These are phyloP conservation scores for Globisporangium canariense DNA, from an alignment of 352 stramenopile genomes.

Conservation along the genomic window DNA sequence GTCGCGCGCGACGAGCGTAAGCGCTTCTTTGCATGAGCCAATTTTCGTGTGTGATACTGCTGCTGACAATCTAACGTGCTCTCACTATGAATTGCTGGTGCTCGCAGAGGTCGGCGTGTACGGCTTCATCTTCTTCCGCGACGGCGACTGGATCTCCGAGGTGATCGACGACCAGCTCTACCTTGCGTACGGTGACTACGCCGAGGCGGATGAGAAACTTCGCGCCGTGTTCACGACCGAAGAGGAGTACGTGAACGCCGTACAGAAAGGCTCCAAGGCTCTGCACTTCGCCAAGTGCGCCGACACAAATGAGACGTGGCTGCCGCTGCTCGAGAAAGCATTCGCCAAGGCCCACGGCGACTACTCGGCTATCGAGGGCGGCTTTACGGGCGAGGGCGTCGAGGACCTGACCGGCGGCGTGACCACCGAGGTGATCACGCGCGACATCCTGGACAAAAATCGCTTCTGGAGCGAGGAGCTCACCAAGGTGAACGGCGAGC, in stretches of 20 bases:
- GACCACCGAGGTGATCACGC: conserved; percentile 29
- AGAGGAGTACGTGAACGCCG: conserved; percentile 22
- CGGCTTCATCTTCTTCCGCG: conserved; percentile 51
- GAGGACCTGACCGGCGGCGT: conserved; percentile 44
- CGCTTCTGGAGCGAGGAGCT: conserved; percentile 37
- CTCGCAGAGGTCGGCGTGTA: conserved; percentile 37
- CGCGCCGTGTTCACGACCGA: conserved; percentile 25
- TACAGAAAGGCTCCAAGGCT: conserved; percentile 34
- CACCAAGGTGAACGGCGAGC: conserved; percentile 33
- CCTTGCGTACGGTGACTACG: conserved; percentile 27
- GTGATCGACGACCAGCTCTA: conserved; percentile 46
- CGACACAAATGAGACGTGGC: conserved; percentile 74
- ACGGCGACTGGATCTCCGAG: conserved; percentile 45
- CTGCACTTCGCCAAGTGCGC: conserved; percentile 39
- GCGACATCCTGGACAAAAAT: conserved; percentile 35
- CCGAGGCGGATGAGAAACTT: conserved; percentile 18
- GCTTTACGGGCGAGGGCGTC: conserved; percentile 42
- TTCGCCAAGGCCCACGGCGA: conserved; percentile 79
- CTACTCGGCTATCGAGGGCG: conserved; percentile 65
- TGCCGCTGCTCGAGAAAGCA: conserved; percentile 84
- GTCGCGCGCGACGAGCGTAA: conserved; percentile 38
- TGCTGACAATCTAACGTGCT: background rate
- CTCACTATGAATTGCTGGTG: background rate
- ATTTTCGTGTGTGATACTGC: background rate
- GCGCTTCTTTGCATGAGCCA: background rate